Conservation (phyloP, 75 land plant genomes). For the Pinus tabuliformis region DNA sequence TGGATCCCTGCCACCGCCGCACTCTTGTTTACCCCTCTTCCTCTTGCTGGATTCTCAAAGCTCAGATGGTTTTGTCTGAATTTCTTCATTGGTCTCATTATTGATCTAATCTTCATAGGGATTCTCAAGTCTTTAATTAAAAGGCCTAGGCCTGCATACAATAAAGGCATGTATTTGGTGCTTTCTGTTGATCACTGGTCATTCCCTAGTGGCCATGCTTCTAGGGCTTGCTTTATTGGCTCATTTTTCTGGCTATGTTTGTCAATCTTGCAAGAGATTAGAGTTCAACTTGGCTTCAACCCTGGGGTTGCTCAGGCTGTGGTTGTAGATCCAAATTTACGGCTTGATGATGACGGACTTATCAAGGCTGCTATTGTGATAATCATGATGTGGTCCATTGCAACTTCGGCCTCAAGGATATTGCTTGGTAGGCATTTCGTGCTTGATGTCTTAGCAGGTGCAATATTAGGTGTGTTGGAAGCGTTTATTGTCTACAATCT, state of each 20-base stretch:
- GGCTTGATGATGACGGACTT: constrained; percentile 3
- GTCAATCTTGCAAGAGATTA: constrained; percentile 9
- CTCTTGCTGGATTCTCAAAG: constrained; percentile 9
- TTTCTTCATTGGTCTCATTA: constrained; percentile 54
- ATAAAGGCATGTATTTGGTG: constrained; percentile 54
- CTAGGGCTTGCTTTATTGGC: constrained; percentile 65
- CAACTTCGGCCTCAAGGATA: constrained; percentile 65
- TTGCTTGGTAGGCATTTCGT: constrained; percentile 82
- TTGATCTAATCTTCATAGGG: constrained; percentile 69
- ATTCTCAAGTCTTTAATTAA: constrained; percentile 57
- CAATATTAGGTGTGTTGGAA: constrained; percentile 48
- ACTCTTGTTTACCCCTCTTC: constrained; percentile 26
- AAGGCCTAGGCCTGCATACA: constrained; percentile 86
- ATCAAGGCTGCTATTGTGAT: not conserved
- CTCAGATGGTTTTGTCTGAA: constrained; percentile 27
- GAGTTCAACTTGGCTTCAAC: not conserved
- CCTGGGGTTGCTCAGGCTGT: not conserved
- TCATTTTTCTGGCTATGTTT: constrained; percentile 30
- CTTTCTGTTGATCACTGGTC: constrained; percentile 86
- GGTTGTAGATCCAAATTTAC: not conserved
- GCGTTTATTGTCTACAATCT: constrained; percentile 18
- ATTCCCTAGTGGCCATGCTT: constrained; percentile 95
- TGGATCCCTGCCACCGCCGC: constrained; percentile 65
- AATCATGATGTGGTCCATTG: constrained; percentile 45
- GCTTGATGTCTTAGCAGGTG: constrained; percentile 70